Base-by-base conservation (phyloP, 2,329 filamentous ascomycete species). In the Chaetomium strumarium region DNA sequence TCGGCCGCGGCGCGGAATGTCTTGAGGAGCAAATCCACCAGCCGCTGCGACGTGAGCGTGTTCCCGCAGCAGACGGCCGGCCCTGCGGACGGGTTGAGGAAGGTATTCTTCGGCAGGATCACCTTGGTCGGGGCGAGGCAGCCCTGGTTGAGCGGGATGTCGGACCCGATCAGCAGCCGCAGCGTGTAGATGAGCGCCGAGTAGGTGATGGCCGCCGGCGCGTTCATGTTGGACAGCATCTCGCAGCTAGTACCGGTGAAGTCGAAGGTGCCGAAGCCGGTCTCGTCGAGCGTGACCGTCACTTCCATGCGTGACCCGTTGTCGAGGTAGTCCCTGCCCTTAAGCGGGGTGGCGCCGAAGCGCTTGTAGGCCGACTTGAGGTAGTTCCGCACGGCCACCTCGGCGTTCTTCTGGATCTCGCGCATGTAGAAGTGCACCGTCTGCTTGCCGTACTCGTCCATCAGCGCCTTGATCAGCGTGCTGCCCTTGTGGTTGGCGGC, bases 401-500 rank as follows among this genome's bases (percentile, higher is more conserved):
- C 88, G 0, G 89, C 89, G 42, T 91, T 93, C 53, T 83, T 78
- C 65, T 93, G 88, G 57, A 95, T 93, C 24, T 80, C 86, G 44
- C 79, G 75, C 89, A 95, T 93, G 68, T 92, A 92, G 63, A 88
- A 85, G 60, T 90, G 84, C 0, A 95, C 89, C 0, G 86, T 85
- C 2, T 83, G 75, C 60, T 89, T 83, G 14, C 84, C 84, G 60
- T 91, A 93, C 62, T 93, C 89, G 16, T 80, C 77, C 58, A 95
- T 90, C 1, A 93, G 72, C 0, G 78, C 76, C 46, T 79, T 79
- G 59, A 95, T 93, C 19, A 92, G 74, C 33, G 82, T 83, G 63
- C 92, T 92, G 8, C 90, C 90, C 61, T 90, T 90, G 61, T 90
- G 85, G 63, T 95, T 95, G 12, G 89, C 88, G 0, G 90, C 88